A percentile compares a stretch with the other conserved stretches of the same genome.
phyloP scores from a whole-genome alignment of 768 basidiomycete genomes.

The Mycena olivaceomarginata region DNA sequence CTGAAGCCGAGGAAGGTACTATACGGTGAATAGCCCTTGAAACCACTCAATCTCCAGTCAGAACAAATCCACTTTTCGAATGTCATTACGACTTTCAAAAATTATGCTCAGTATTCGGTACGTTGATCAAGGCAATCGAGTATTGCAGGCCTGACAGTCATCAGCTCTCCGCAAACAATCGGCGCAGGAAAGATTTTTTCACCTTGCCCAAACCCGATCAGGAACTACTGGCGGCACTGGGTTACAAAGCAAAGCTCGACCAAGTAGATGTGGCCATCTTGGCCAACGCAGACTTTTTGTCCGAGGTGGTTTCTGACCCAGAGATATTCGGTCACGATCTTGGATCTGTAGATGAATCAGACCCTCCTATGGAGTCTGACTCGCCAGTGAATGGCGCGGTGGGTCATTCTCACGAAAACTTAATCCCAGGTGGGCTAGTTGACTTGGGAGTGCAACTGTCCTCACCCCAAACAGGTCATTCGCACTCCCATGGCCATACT shows the following conservation, averaged over 20 bases:
- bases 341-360: constrained; percentile 53
- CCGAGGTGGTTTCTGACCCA: constrained; percentile 84
- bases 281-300: constrained; percentile 87
- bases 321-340: constrained; percentile 85
- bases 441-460: constrained; percentile 1
- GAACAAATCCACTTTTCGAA: constrained; percentile 86
- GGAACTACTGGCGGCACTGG: constrained; percentile 77
- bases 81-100: constrained; percentile 84
- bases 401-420: constrained; percentile 33
- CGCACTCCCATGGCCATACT: constrained; percentile 31
- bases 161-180: constrained; percentile 72
- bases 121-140: constrained; percentile 41
- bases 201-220: constrained; percentile 82
- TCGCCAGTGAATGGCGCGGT: constrained; percentile 7
- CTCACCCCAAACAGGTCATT: constrained; percentile 32
- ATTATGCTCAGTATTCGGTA: constrained; percentile 87
- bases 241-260: constrained; percentile 87
- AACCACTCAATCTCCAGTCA: constrained; percentile 15
- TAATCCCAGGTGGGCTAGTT: constrained; percentile 23
- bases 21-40: neutral
- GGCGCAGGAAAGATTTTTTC: constrained; percentile 86
- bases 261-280: constrained; percentile 89
- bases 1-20: constrained; percentile 34
- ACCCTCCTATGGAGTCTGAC: constrained; percentile 24
- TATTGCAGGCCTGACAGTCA: constrained; percentile 14